A percentile compares a stretch with the other conserved stretches of the same genome.
Conservation (phyloP, 768 basidiomycete species). For the Xerocomus brunneocitrinus region DNA sequence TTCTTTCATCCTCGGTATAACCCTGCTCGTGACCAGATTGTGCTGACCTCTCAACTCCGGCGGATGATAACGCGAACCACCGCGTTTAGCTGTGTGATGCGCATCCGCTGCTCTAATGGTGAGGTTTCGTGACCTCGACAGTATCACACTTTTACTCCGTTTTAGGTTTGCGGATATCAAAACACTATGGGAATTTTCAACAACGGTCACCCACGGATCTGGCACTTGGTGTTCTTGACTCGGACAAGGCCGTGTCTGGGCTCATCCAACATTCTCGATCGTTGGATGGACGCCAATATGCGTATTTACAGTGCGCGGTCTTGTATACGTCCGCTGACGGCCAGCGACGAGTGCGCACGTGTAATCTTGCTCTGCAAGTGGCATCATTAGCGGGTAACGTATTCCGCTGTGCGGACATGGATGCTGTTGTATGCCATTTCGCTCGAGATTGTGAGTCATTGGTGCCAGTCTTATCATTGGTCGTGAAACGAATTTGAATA, state of each 20-base stretch:
- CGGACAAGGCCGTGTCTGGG: constrained; percentile 75
- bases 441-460: constrained; percentile 66
- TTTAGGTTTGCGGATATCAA: constrained; percentile 53
- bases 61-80: constrained; percentile 65
- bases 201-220: constrained; percentile 66
- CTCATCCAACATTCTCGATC: constrained; percentile 66
- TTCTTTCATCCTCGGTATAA: constrained; percentile 93
- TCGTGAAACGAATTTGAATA: constrained; percentile 27
- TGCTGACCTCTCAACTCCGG: constrained; percentile 71
- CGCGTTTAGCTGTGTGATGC: constrained; percentile 75
- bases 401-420: constrained; percentile 89
- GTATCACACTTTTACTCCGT: constrained; percentile 6
- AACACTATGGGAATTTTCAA: constrained; percentile 72
- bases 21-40: constrained; percentile 54
- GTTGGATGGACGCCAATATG: constrained; percentile 67
- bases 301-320: constrained; percentile 80
- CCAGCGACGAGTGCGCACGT: constrained; percentile 75
- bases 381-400: constrained; percentile 85
- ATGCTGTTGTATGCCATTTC: constrained; percentile 69
- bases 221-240: constrained; percentile 73
- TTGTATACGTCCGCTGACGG: constrained; percentile 80
- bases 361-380: constrained; percentile 82
- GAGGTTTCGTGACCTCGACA: constrained; percentile 12
- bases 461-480: neutral
- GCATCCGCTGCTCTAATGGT: constrained; percentile 86